Evolutionary conservation across 2,329 filamentous ascomycete genomes (phyloP).

Genomic region (Chalaropsis ovoidea): DNA sequence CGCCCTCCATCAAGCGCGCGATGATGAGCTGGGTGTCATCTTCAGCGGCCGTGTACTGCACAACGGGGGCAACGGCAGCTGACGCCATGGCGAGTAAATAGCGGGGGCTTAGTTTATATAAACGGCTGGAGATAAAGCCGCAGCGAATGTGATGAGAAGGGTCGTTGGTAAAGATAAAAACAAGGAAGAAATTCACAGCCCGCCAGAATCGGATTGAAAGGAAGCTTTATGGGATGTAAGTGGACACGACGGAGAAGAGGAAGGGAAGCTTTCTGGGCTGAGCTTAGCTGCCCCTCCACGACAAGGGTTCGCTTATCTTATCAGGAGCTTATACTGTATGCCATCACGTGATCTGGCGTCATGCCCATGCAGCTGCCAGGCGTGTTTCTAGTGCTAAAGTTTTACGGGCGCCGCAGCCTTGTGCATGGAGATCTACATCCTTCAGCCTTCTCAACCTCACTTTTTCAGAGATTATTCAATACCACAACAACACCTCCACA

Average conservation of each 20-base stretch:
- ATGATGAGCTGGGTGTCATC: conserved; percentile 68
- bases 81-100: conserved; percentile 20
- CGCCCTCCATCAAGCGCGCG: conserved; percentile 82
- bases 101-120: not conserved
- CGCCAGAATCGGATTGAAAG: not conserved
- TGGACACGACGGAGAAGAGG: not conserved
- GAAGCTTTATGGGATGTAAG: not conserved
- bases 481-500: not conserved
- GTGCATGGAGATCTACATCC: conserved; percentile 14
- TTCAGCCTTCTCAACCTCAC: conserved; percentile 18
- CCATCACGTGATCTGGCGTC: conserved; percentile 24
- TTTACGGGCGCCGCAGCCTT: not conserved
- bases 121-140: not conserved
- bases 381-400: not conserved
- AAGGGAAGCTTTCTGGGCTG: conserved; percentile 14
- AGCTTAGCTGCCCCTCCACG: conserved; percentile 12
- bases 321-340: conserved; percentile 5
- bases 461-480: not conserved
- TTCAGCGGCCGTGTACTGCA: conserved; percentile 31
- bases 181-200: not conserved
- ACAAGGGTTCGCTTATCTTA: conserved; percentile 24
- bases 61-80: conserved; percentile 4
- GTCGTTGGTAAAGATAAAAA: not conserved
- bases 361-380: not conserved
- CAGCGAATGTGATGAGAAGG: not conserved